Conservation (phyloP, 2,329 filamentous ascomycete species). For the Colletotrichum cuscutae region DNA sequence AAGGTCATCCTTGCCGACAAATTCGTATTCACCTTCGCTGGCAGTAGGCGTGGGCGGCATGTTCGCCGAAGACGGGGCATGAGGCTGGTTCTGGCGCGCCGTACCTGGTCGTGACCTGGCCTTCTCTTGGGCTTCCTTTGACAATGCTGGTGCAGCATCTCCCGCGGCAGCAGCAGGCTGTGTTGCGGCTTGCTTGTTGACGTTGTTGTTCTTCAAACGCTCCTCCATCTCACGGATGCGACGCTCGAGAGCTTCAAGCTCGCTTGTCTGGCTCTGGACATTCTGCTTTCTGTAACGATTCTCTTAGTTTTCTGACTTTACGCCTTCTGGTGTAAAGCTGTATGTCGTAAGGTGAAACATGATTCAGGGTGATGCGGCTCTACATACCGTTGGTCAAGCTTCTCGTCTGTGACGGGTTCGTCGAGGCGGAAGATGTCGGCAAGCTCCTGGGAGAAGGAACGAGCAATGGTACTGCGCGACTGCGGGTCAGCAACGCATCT, state of each 20-base stretch:
- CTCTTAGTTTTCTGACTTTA: constrained; percentile 1
- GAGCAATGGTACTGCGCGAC: constrained; percentile 79
- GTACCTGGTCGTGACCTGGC: constrained; percentile 64
- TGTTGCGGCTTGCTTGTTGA: constrained; percentile 36
- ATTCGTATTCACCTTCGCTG: constrained; percentile 69
- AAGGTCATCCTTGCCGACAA: constrained; percentile 38
- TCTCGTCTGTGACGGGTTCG: constrained; percentile 76
- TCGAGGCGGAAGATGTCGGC: constrained; percentile 92
- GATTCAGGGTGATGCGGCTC: background rate
- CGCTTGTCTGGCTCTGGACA: constrained; percentile 77
- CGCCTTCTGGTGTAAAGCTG: background rate
- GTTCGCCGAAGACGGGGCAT: constrained; percentile 63
- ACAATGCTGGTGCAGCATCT: constrained; percentile 39
- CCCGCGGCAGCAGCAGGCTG: constrained; percentile 35
- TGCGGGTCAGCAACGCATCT: background rate
- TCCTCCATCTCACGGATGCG: constrained; percentile 87
- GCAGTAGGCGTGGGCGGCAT: constrained; percentile 70
- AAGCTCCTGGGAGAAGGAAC: constrained; percentile 85
- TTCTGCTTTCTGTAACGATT: constrained; percentile 75
- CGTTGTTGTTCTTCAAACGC: constrained; percentile 64
- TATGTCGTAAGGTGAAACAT: background rate
- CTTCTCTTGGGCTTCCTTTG: constrained; percentile 46
- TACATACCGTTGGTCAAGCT: constrained; percentile 84
- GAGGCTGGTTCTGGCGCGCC: constrained; percentile 59
- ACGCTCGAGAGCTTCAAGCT: constrained; percentile 87